These are phyloP conservation scores for Balansia obtecta DNA, from an alignment of 2,329 filamentous ascomycete genomes.

Conservation along the genomic window DNA sequence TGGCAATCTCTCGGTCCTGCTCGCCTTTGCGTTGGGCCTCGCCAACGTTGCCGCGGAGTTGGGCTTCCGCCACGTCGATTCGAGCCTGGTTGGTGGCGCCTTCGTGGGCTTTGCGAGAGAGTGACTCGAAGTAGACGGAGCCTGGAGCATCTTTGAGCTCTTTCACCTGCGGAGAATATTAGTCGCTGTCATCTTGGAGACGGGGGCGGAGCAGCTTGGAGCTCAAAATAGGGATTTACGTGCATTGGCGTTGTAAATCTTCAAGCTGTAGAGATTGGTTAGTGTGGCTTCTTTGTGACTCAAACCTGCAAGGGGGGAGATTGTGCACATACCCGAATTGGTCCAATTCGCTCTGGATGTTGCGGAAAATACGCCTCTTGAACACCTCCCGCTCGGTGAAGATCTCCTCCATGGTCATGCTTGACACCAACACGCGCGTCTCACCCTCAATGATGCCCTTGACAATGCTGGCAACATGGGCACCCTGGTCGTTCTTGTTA, in stretches of 20 bases:
- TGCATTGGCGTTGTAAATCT: slow-evolving; percentile 54
- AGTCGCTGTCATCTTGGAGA: not conserved
- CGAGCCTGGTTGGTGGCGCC: slow-evolving; percentile 70
- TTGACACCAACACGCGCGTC: slow-evolving; percentile 68
- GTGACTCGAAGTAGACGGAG: slow-evolving; percentile 72
- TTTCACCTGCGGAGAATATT: slow-evolving; percentile 37
- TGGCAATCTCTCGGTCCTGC: slow-evolving; percentile 76
- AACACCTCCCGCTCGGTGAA: slow-evolving; percentile 67
- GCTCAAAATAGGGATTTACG: slow-evolving; percentile 16
- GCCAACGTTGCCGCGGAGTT: slow-evolving; percentile 56
- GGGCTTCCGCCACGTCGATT: slow-evolving; percentile 53
- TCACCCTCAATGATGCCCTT: slow-evolving; percentile 87
- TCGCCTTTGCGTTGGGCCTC: slow-evolving; percentile 68
- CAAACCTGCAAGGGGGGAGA: not conserved
- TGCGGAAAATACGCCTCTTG: slow-evolving; percentile 61
- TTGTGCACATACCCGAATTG: slow-evolving; percentile 39
- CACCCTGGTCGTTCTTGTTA: slow-evolving; percentile 26
- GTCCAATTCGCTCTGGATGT: slow-evolving; percentile 67
- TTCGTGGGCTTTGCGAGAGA: slow-evolving; percentile 74
- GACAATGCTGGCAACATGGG: slow-evolving; percentile 72
- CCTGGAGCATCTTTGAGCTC: slow-evolving; percentile 74
- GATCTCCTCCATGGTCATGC: slow-evolving; percentile 90
- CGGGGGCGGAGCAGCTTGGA: not conserved
- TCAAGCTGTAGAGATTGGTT: slow-evolving; percentile 32
- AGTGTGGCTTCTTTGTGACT: not conserved